Evolutionary conservation across 2,329 filamentous ascomycete genomes (phyloP), one percentile per base, ranked within the genome.

Genomic region (Ascochyta viciae-villosae): DNA sequence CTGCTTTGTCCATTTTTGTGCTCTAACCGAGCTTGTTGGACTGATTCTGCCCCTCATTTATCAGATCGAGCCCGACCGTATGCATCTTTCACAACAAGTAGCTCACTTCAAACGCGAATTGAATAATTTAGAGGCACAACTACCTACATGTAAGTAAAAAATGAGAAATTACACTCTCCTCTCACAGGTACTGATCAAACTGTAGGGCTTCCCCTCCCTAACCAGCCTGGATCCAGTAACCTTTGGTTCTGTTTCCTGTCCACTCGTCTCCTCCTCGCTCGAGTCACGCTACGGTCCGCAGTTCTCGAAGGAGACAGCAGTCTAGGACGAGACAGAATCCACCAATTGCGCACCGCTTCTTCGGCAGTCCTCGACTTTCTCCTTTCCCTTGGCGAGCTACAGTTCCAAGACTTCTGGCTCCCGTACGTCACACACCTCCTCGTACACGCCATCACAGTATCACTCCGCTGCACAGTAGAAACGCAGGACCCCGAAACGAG

Each of bases 371-470:
- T 83, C 6, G 78, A 80, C 19, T 84, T 82, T 54, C 77, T 83
- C 4, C 74, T 78, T 7, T 80, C 76, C 2, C 71, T 84, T 3
- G 74, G 74, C 6, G 76, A 78, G 54, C 66, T 72, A 15, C 80
- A 84, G 35, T 82, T 82, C 50, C 71, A 77, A 26, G 81, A 84
- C 60, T 84, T 84, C 58, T 84, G 82, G 82, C 68, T 84, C 1
- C 70, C 68, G 2, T 74, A 74, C 49, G 82, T 81, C 46, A 81
- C 81, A 1, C 82, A 84, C 54, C 75, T 84, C 22, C 74, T 84
- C 15, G 83, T 83, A 1, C 82, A 81, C 16, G 82, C 82, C 5
- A 78, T 81, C n/a, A 84, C 81, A 0, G 77, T 83, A 7, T 76
- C 82, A 10, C 76, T 85, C 22, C 78, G 82, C 37, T 82, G 81